A percentile compares a stretch with the other conserved stretches of the same genome.
Conservation (phyloP, 176 grass and related monocot species). For the Dactylis glomerata region DNA sequence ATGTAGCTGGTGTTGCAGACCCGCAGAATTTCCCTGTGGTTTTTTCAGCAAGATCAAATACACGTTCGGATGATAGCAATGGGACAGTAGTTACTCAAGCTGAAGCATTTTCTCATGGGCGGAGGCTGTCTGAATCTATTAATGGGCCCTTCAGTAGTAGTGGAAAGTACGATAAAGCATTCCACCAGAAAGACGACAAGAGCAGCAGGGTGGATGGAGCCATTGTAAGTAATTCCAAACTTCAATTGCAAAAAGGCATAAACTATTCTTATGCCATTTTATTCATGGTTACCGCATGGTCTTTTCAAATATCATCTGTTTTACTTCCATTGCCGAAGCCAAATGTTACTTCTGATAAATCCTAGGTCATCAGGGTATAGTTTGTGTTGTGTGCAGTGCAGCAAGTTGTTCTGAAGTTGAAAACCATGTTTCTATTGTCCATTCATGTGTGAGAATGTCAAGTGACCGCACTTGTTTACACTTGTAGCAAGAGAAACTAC, state of each 20-base stretch:
- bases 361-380: neutral
- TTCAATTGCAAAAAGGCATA: neutral
- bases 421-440: neutral
- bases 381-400: neutral
- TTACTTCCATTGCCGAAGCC: neutral
- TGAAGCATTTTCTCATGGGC: conserved; percentile 44
- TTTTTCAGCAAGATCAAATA: conserved; percentile 35
- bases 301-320: neutral
- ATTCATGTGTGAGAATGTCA: neutral
- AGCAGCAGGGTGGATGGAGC: conserved; percentile 42
- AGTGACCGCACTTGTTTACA: neutral
- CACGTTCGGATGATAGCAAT: conserved; percentile 28
- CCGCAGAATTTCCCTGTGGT: conserved; percentile 24
- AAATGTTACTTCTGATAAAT: neutral
- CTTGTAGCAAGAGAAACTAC: neutral
- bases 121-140: conserved; percentile 67
- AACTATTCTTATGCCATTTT: neutral
- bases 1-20: conserved; percentile 31
- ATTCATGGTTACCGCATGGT: neutral
- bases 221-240: conserved; percentile 52
- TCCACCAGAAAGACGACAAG: conserved; percentile 56
- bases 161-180: conserved; percentile 58
- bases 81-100: conserved; percentile 26
- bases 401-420: too few relatives aligned
- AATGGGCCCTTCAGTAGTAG: conserved; percentile 56